A percentile compares a stretch with the other conserved stretches of the same genome.
These are phyloP conservation scores for Melastoma candidum DNA, from an alignment of 441 rosid species.

Conservation along the genomic window DNA sequence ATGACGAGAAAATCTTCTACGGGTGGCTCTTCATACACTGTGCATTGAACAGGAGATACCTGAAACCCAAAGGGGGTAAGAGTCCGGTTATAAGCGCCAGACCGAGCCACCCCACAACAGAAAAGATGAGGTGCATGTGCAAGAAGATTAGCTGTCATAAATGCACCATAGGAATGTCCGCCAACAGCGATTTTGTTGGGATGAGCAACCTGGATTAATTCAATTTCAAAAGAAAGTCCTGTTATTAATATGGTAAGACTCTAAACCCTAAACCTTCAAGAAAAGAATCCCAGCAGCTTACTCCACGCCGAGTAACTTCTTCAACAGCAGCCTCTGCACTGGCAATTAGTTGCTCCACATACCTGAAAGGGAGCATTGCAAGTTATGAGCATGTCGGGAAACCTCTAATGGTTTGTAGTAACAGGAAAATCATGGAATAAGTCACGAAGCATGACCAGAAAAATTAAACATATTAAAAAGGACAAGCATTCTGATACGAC, in stretches of 20 bases:
- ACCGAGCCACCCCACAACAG: constrained; percentile 90
- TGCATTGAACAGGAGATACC: constrained; percentile 26
- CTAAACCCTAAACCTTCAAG: neutral
- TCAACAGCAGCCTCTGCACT: constrained; percentile 98
- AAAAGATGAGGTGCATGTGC: constrained; percentile 98
- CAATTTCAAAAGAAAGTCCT: constrained; percentile 4
- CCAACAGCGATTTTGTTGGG: constrained; percentile 85
- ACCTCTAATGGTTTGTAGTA: neutral
- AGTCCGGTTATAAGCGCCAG: constrained; percentile 98
- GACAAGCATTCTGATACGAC: neutral
- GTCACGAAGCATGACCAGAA: too few species aligned
- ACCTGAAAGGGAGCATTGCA: constrained; percentile 31
- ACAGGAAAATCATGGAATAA: neutral
- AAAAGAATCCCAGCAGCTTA: constrained; percentile 24
- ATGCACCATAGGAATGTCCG: constrained; percentile 98
- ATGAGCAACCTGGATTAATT: constrained; percentile 61
- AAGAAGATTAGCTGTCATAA: constrained; percentile 93
- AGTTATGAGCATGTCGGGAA: neutral
- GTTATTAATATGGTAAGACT: constrained; percentile 2
- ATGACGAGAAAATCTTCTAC: too few species aligned
- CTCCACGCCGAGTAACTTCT: constrained; percentile 88
- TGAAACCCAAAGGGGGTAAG: constrained; percentile 98
- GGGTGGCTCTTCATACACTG: too few species aligned
- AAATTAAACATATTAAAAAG: too few species aligned
- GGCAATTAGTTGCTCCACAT: constrained; percentile 85